Base-by-base conservation (phyloP, 1,284 basidiomycete genomes). In the Sporisorium exsertum region DNA sequence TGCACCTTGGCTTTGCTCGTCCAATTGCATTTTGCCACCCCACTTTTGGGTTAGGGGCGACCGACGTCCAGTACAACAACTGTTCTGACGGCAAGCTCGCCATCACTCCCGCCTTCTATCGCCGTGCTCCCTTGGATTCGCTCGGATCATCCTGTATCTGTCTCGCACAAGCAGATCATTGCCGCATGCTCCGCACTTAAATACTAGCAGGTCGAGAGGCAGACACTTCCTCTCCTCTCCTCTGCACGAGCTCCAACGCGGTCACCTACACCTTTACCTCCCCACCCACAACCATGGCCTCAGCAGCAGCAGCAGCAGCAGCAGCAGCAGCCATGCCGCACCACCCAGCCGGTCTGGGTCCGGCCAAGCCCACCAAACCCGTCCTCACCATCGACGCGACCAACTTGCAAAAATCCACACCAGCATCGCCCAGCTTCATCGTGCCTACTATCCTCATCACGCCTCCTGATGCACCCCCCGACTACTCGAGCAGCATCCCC, bases 401-500 rank as follows among this genome's bases (percentile, higher is more conserved):
- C 58, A 54, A 40, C 46, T 10, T 55, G 26, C 20, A 40, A 35
- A 64, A 45, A 18, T 57, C 40, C 7, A 8, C 46, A 5, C 10
- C 29, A 33, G 12, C 43, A 24, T 54, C 51, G 1, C 40, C 46
- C 35, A 42, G 20, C 32, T 66, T 73, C 33, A 43, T 50, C 35
- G 69, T 82, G 12, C 81, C 81, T 1, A 68, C 52, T 1, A 80
- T 82, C 55, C 37, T 62, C 43, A 68, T 82, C 45, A 81, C 81
- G 1, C 76, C 72, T 18, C 80, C 81, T 1, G 55, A 59, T 22
- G 53, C 62, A 7, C 58, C 70, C 15, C 69, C 68, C 5, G 56
- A 37, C 13, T 73, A 68, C 53, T 78, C 78, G 3, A 47, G 15
- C 18, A 24, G 51, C 2, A 13, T 74, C 8, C 81, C 81, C 1